Evolutionary conservation across 2,329 filamentous ascomycete species (phyloP).

Genomic region (Domatiomyces globalis): DNA sequence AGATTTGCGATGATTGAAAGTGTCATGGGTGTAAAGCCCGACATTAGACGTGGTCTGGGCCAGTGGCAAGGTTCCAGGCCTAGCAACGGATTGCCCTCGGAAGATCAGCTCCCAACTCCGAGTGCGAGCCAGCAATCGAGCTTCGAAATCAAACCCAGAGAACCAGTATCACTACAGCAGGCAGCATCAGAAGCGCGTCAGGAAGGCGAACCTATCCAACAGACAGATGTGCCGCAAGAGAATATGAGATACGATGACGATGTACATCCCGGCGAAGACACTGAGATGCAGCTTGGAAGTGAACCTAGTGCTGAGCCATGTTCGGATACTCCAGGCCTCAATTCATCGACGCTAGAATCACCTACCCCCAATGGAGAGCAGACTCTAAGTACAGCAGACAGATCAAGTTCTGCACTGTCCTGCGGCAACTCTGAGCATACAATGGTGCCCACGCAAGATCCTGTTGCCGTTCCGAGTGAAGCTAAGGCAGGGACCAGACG

Average conservation of each 20-base stretch:
- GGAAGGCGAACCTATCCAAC: background rate
- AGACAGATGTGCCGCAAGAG: background rate
- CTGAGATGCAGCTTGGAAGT: background rate
- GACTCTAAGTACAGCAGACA: background rate
- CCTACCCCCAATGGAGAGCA: background rate
- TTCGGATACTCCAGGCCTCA: background rate
- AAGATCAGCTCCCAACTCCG: background rate
- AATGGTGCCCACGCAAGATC: background rate
- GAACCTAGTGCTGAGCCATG: background rate
- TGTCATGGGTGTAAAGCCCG: conserved; percentile 2
- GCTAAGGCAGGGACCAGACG: background rate
- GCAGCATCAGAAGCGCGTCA: background rate
- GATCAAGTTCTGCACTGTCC: background rate
- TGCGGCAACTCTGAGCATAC: background rate
- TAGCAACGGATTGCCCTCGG: background rate
- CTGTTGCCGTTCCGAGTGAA: background rate
- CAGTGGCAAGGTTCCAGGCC: too few species aligned
- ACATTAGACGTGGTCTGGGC: background rate
- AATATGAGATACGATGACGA: background rate
- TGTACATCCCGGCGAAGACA: background rate
- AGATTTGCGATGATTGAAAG: conserved; percentile 10
- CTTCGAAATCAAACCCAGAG: background rate
- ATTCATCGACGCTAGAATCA: background rate
- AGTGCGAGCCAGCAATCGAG: conserved; percentile 8
- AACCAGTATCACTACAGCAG: background rate